phyloP scores from a whole-genome alignment of 257 asterid species.

The Nicotiana paniculata region DNA sequence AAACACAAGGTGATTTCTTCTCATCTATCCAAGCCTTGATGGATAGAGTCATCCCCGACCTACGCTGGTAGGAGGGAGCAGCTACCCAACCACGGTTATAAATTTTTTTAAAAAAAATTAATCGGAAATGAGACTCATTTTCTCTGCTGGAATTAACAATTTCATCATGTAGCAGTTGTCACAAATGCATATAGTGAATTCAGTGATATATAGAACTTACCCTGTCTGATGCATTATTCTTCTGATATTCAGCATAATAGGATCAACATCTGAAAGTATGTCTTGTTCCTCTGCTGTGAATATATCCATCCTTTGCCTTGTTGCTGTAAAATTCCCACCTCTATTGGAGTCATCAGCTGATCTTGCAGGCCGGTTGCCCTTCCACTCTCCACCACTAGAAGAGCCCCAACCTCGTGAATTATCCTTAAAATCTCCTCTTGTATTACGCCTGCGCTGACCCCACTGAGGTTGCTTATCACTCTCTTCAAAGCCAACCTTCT shows the following conservation, averaged over 20 bases:
- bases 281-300: slow-evolving; percentile 89
- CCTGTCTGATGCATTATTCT: slow-evolving; percentile 59
- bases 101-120: too few relatives aligned
- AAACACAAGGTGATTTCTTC: too few relatives aligned
- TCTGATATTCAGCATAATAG: slow-evolving; percentile 66
- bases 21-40: too few relatives aligned
- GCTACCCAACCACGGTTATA: too few relatives aligned
- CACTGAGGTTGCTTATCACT: slow-evolving; percentile 17
- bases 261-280: slow-evolving; percentile 51
- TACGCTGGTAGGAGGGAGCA: too few relatives aligned
- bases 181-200: neutral
- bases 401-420: slow-evolving; percentile 57
- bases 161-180: neutral
- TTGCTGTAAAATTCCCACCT: slow-evolving; percentile 37
- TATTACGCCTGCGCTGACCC: slow-evolving; percentile 18
- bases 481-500: slow-evolving; percentile 3
- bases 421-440: slow-evolving; percentile 17
- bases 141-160: neutral
- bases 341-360: slow-evolving; percentile 42
- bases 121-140: neutral
- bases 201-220: slow-evolving; percentile 30
- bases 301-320: slow-evolving; percentile 61
- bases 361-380: slow-evolving; percentile 36
- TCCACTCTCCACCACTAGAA: slow-evolving; percentile 52
- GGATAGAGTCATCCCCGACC: too few relatives aligned